Evolutionary conservation across 768 basidiomycete species (phyloP), one percentile per base, ranked within the genome.

Genomic region (Serpula lacrymans): DNA sequence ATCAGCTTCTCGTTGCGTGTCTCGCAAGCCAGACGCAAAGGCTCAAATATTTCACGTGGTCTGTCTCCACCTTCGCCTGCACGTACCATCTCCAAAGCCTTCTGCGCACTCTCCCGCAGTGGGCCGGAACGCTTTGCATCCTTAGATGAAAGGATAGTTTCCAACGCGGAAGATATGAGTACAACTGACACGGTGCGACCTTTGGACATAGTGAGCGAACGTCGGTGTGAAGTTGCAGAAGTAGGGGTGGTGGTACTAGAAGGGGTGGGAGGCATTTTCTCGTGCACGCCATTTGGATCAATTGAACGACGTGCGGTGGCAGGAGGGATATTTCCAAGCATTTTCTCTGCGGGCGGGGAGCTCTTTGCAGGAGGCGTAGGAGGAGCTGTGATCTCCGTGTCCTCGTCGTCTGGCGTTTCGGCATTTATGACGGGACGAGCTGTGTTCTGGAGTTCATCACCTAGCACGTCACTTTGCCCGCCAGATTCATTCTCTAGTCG

Each of bases 21-120:
- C 70, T 98, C 95, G 67, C 96, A 98, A 7, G 96, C 96, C 38
- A 98, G 71, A 35, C 90, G 81, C 40, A 99, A 74, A n/a, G 96
- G 94, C 54, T 96, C 91, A 55, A 99, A 91, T 37, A 98, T 88
- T 55, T 93, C 87, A 43, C 89, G 75, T 27, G 91, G 90, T 37
- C 63, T 70, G 55, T 85, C 84, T 18, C 81, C 82, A 17, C 82
- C 90, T 54, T 82, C 69, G 43, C 88, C 82, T 24, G 75, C 72
- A 47, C 78, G 80, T 53, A 94, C 75, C 66, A 95, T 75, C 36
- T 92, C 89, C 49, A 94, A 60, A 4, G 93, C 92, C 37, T 72
- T 78, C 46, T 86, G 82, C 0, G 87, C 82, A 48, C 84, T 85
- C 29, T 93, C 89, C n/a, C 78, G 78, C 32, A 96, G 74, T n/a